Evolutionary conservation across 441 rosid genomes (phyloP).

Genomic region (Gossypium davidsonii): DNA sequence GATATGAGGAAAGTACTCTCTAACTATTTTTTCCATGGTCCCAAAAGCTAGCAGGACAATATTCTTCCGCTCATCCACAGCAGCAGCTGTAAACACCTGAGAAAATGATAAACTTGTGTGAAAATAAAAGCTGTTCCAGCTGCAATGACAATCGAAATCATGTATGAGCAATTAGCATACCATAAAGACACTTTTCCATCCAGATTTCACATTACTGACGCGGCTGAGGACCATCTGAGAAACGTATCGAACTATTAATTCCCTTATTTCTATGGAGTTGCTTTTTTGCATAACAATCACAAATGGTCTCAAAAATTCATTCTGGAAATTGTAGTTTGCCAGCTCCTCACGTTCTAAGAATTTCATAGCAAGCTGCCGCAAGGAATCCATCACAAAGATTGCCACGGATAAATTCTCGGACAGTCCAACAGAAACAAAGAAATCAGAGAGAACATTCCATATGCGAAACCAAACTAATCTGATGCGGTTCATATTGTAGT

Average conservation of each 20-base stretch:
- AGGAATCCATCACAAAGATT: conserved; percentile 96
- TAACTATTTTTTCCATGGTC: conserved; percentile 95
- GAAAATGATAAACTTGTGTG: conserved; percentile 20
- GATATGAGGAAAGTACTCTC: conserved; percentile 85
- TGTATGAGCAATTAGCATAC: conserved; percentile 35
- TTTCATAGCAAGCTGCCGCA: conserved; percentile 97
- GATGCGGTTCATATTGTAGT: conserved; percentile 98
- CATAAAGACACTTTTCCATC: conserved; percentile 98
- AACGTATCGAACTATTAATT: conserved; percentile 88
- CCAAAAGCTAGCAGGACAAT: conserved; percentile 86
- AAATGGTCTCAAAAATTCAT: conserved; percentile 93
- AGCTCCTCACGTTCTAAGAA: conserved; percentile 98
- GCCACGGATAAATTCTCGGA: conserved; percentile 99
- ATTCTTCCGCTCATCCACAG: conserved; percentile 85
- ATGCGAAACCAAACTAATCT: conserved; percentile 97
- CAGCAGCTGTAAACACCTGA: conserved; percentile 88
- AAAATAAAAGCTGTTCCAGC: conserved; percentile 10
- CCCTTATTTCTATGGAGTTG: conserved; percentile 77
- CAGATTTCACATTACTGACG: conserved; percentile 90
- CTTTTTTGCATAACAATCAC: conserved; percentile 97
- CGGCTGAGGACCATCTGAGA: conserved; percentile 99
- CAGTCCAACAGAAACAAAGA: conserved; percentile 95
- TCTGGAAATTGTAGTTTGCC: conserved; percentile 97
- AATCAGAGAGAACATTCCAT: conserved; percentile 94
- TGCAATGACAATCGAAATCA: background rate